Percentiles rank a stretch among this genome's conserved stretches.
Evolutionary conservation across 1,284 basidiomycete genomes (phyloP).

Genomic region (Ustilago esculenta): DNA sequence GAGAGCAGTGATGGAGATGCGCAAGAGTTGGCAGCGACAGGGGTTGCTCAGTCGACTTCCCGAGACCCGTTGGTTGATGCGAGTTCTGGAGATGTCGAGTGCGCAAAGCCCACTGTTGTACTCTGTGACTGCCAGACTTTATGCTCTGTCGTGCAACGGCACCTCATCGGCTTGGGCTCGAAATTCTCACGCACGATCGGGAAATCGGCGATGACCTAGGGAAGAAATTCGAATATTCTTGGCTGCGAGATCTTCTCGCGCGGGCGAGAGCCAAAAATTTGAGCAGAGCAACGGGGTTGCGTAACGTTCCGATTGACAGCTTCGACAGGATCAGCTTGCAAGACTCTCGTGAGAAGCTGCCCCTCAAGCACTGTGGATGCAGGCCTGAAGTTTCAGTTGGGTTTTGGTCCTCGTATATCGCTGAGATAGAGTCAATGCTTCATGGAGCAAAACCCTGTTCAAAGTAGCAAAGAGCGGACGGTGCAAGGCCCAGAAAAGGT

Average conservation of each 20-base stretch:
- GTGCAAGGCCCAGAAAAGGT: neutral
- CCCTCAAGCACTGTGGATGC: too few relatives aligned
- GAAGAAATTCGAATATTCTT: slow-evolving; percentile 5
- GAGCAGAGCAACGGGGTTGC: slow-evolving; percentile 8
- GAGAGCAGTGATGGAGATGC: slow-evolving; percentile 2
- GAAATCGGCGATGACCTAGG: slow-evolving; percentile 6
- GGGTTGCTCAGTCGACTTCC: neutral
- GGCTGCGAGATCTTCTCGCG: slow-evolving; percentile 13
- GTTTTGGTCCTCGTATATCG: too few relatives aligned
- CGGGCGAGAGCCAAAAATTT: slow-evolving; percentile 25
- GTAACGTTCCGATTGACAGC: slow-evolving; percentile 14
- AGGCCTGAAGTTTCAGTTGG: too few relatives aligned
- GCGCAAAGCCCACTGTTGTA: slow-evolving; percentile 18
- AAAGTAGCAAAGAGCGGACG: too few relatives aligned
- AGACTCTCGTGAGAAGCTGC: too few relatives aligned
- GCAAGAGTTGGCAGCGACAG: too few relatives aligned
- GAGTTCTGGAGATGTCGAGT: slow-evolving; percentile 6
- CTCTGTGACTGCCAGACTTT: too few relatives aligned
- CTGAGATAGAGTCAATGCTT: too few relatives aligned
- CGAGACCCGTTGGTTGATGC: slow-evolving; percentile 12
- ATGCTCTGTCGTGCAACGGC: too few relatives aligned
- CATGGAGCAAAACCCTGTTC: too few relatives aligned
- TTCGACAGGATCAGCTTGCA: too few relatives aligned
- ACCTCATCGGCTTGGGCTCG: slow-evolving; percentile 1
- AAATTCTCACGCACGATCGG: neutral